Conservation (phyloP, 768 basidiomycete genomes). For the Baorangia bicolor region DNA sequence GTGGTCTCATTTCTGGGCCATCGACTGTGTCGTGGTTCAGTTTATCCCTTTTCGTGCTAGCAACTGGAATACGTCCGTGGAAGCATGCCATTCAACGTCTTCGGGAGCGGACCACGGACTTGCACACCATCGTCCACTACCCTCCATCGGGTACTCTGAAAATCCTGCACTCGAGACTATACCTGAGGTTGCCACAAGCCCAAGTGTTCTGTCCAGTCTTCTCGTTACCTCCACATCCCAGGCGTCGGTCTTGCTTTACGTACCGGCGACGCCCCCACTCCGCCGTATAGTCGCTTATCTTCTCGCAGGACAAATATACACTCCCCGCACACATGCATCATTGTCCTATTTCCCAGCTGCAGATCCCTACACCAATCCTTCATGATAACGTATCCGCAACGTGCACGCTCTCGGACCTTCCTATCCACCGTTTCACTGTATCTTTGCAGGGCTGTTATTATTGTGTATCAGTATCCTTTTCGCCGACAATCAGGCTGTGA, state of each 20-base stretch:
- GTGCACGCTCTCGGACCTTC: conserved; percentile 5
- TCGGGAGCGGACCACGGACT: conserved; percentile 54
- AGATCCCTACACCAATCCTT: too few relatives aligned
- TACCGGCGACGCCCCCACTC: conserved; percentile 27
- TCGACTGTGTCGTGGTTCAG: conserved; percentile 79
- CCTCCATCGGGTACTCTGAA: conserved; percentile 39
- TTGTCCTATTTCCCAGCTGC: too few relatives aligned
- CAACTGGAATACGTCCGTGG: conserved; percentile 81
- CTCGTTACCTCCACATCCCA: conserved; percentile 21
- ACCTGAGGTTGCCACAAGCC: conserved; percentile 31
- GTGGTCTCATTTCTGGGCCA: conserved; percentile 50
- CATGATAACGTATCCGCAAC: not conserved
- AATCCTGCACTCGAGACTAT: conserved; percentile 35
- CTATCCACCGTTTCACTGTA: too few relatives aligned
- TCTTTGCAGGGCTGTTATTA: too few relatives aligned
- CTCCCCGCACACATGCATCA: too few relatives aligned
- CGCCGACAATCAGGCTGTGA: too few relatives aligned
- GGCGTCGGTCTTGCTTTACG: conserved; percentile 26
- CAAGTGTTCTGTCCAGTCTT: conserved; percentile 3
- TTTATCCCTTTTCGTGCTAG: conserved; percentile 71
- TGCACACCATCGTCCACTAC: conserved; percentile 65
- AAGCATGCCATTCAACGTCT: conserved; percentile 67
- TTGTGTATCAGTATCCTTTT: too few relatives aligned
- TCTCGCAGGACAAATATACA: too few relatives aligned
- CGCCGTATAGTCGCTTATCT: too few relatives aligned